Evolutionary conservation across 768 basidiomycete species (phyloP), one percentile per base, ranked within the genome.

Genomic region (Pleurotus ostreatus): DNA sequence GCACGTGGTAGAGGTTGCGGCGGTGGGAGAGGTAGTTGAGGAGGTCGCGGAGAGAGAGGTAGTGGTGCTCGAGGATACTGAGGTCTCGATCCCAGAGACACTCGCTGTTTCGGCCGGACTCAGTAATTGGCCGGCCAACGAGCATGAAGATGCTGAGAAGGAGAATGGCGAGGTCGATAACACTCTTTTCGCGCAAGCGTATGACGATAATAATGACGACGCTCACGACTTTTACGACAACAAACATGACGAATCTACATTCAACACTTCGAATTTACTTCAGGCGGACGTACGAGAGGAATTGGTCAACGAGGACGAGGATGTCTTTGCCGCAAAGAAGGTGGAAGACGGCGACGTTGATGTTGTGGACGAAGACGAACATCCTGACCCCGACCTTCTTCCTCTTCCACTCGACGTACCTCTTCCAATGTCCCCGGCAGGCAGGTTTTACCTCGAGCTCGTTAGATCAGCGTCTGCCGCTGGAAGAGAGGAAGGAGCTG

Each of bases 351-450:
- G 30, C 9, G 30, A 34, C 9, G 9, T 34, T 34, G 8, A 34
- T 34, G 2, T 34, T 6, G 30, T 34, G 30, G 9, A 34, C 30
- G 9, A 34, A 34, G 30, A 34, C 8, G 30, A 34, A 34, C 66
- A 66, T 57, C 68, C 72, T 5, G 78, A 79, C 58, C 78, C 78
- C 0, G 77, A 77, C 13, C 57, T 77, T 4, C 69, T 77, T 12
- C 75, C 78, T 4, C 69, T 79, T 2, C 75, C 73, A 22, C 0
- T 46, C 59, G 20, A 49, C 61, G 22, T 37, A 60, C 25, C 20
- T 52, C 16, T 41, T 40, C 40, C 49, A 60, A 60, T 61, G 62
- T 30, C 57, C 55, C 48, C 58, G 59, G 12, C 58, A 63, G 26
- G 56, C 61, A 46, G 23, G 52, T 47, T 45, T 63, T 63, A 53